Evolutionary conservation across 345 rosid species (phyloP).

Genomic region (Pugionium cornutum): DNA sequence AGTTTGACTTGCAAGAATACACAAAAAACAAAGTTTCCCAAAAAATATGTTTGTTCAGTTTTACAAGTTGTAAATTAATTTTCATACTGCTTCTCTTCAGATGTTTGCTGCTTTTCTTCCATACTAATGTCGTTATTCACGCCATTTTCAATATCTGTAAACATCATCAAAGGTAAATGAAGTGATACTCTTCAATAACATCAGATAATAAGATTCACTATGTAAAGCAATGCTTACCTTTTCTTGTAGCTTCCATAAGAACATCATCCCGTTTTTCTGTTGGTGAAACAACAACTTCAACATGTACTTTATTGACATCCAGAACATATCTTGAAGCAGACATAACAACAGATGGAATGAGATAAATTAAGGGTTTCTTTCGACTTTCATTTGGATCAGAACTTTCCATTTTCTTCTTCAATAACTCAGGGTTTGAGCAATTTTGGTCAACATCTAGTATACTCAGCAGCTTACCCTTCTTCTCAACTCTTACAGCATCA

Average conservation of each 20-base stretch:
- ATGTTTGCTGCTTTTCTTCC: slow-evolving; percentile 12
- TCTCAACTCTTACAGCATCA: slow-evolving; percentile 43
- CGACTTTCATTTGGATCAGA: slow-evolving; percentile 37
- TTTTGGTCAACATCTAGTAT: slow-evolving; percentile 26
- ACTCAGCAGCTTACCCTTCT: slow-evolving; percentile 8
- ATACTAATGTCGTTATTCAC: slow-evolving; percentile 12
- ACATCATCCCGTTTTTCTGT: slow-evolving; percentile 36
- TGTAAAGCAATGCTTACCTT: slow-evolving; percentile 17
- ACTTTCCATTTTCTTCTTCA: slow-evolving; percentile 31
- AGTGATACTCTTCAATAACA: not conserved
- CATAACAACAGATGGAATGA: not conserved
- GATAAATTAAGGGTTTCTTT: slow-evolving; percentile 35
- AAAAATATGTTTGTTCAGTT: too few species aligned
- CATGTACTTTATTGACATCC: too few species aligned
- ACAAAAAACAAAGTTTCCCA: too few species aligned
- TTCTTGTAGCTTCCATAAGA: slow-evolving; percentile 32
- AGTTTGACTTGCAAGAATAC: too few species aligned
- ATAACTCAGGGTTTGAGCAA: slow-evolving; percentile 3
- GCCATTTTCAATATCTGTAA: slow-evolving; percentile 31
- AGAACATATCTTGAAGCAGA: too few species aligned
- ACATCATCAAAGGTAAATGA: slow-evolving; percentile 28
- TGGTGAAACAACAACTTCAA: slow-evolving; percentile 18
- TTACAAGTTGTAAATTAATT: too few species aligned
- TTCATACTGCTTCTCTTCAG: not conserved
- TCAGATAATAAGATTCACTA: not conserved